These are phyloP conservation scores for Xylaria sp. DNA, from an alignment of 2,329 filamentous ascomycete species.

Conservation along the genomic window DNA sequence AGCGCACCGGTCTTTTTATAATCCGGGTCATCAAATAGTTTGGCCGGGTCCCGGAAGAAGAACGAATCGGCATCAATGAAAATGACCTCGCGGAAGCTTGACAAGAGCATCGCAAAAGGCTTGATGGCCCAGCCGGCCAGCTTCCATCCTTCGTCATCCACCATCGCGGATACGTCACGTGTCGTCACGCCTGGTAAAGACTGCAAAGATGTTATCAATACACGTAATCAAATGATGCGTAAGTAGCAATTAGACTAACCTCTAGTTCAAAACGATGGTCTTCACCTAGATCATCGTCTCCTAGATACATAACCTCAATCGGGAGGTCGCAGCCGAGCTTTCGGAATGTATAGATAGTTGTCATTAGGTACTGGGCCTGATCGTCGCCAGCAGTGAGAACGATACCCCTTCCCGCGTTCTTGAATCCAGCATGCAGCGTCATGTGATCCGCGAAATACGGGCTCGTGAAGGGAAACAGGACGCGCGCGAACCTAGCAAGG, in stretches of 20 bases:
- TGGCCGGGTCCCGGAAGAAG: constrained; percentile 56
- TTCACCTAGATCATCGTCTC: constrained; percentile 56
- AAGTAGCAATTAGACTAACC: constrained; percentile 28
- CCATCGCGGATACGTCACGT: constrained; percentile 56
- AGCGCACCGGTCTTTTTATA: constrained; percentile 56
- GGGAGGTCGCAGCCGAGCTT: constrained; percentile 53
- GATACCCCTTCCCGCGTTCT: constrained; percentile 55
- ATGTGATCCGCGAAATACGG: constrained; percentile 58
- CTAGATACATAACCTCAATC: constrained; percentile 55
- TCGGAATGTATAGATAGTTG: constrained; percentile 53
- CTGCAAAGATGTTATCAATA: constrained; percentile 20
- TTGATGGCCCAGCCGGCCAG: constrained; percentile 59
- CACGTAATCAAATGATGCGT: background rate
- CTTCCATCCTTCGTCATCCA: constrained; percentile 56
- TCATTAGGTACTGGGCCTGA: constrained; percentile 56
- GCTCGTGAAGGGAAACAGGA: constrained; percentile 54
- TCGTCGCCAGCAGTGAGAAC: constrained; percentile 57
- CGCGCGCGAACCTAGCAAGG: constrained; percentile 51
- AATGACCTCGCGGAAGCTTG: constrained; percentile 58
- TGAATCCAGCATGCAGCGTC: constrained; percentile 54
- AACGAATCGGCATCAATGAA: constrained; percentile 59
- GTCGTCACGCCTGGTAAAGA: constrained; percentile 55
- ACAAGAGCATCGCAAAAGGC: constrained; percentile 58
- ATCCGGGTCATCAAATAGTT: constrained; percentile 55
- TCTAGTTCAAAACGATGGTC: constrained; percentile 55